Evolutionary conservation across 805 yeast genomes (phyloP).

Genomic region (Candida montana): DNA sequence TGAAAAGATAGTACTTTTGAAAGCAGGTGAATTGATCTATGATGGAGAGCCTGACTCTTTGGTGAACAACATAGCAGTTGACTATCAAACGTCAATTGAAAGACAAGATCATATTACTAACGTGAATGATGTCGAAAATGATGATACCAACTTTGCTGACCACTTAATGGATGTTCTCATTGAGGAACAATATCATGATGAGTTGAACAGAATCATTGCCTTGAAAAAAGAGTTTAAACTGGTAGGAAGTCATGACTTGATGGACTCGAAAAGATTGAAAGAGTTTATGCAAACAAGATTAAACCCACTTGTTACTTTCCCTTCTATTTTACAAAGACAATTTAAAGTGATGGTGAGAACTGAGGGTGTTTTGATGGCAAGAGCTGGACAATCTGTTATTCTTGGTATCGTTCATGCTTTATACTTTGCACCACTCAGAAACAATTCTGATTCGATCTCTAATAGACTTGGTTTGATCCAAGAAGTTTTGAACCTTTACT

Average conservation of each 20-base stretch:
- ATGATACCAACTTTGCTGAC: conserved; percentile 66
- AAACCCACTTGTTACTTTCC: conserved; percentile 25
- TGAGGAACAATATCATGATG: conserved; percentile 39
- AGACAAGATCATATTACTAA: neutral
- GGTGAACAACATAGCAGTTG: conserved; percentile 38
- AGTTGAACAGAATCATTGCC: conserved; percentile 6
- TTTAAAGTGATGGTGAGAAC: conserved; percentile 37
- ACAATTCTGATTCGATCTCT: conserved; percentile 44
- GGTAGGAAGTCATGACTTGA: neutral
- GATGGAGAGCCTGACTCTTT: conserved; percentile 50
- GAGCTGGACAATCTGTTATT: conserved; percentile 59
- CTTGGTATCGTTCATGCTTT: conserved; percentile 61
- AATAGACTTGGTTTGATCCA: conserved; percentile 75
- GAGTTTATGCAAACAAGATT: conserved; percentile 8
- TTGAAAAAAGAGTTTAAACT: conserved; percentile 4
- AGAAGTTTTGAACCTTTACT: conserved; percentile 65
- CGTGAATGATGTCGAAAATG: conserved; percentile 33
- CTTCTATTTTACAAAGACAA: conserved; percentile 30
- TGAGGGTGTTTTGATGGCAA: conserved; percentile 55
- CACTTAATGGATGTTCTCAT: conserved; percentile 66
- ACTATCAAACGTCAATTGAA: no score
- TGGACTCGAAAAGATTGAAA: conserved; percentile 1
- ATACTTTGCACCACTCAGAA: conserved; percentile 57
- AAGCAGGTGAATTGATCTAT: conserved; percentile 38
- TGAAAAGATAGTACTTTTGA: conserved; percentile 64